Evolutionary conservation across 352 stramenopile genomes (phyloP), one percentile per base, ranked within the genome.

Genomic region (Phytophthora agathidicida): DNA sequence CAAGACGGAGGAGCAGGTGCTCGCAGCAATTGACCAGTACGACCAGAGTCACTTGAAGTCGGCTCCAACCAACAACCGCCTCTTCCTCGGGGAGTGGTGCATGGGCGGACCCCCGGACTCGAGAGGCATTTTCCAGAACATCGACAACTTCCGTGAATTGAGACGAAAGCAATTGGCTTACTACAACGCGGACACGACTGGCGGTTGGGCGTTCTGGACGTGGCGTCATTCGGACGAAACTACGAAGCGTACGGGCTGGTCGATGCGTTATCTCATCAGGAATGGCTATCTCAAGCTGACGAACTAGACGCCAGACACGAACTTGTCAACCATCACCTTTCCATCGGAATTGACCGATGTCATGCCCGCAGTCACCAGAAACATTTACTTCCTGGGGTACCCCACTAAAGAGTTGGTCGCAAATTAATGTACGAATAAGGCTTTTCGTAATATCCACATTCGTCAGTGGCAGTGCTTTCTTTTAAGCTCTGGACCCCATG

Each of bases 21-120:
- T 68, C 0, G 22, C 53, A 8, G 51, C 52, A 2, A 35, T 69
- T 22, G 53, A 65, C 24, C 45, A 3, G 5, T 80, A 75, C 38
- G n/a, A 32, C 7, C 28, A 51, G 8, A 66, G 30, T 1, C 24
- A 76, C 16, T 22, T 50, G 4, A 42, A 52, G 28, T n/a, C 33
- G 13, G 33, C 32, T 1, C 26, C 27, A 7, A 44, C 24, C 10
- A 22, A 27, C 2, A 30, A 20, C 6, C 24, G n/a, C 19, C 41
- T 89, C 2, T 78, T 77, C 49, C 41, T 86, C 8, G 76, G 76
- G 10, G 76, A 89, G 38, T 86, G 78, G 76, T 77, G 67, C 24
- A 60, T 86, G 42, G 56, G 56, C 0, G 61, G 57, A 20, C 70
- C 71, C 9, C 31, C 55, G 5, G 58, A 52, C 27, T n/a, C 62